Conservation (phyloP, 257 asterid genomes). For the Solanum arcanum region DNA sequence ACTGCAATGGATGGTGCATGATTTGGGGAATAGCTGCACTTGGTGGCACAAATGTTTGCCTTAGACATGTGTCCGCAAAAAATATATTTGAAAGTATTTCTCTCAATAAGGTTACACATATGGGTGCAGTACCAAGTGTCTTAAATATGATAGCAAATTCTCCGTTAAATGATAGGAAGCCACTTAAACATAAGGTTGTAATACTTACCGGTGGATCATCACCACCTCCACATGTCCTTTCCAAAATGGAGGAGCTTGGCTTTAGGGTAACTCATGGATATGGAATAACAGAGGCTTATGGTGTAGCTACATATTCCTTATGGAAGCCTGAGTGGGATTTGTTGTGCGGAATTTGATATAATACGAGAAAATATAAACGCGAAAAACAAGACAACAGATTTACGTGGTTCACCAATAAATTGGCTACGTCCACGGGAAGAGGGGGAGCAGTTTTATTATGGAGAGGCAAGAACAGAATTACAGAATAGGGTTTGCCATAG, state of each 20-base stretch:
- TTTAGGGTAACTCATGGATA: constrained; percentile 10
- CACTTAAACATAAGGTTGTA: constrained; percentile 15
- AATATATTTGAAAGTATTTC: constrained; percentile 3
- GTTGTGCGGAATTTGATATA: too few species aligned
- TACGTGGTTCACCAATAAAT: too few species aligned
- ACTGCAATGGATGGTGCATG: constrained; percentile 27
- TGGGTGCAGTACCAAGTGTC: constrained; percentile 24
- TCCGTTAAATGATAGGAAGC: background rate
- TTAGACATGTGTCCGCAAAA: constrained; percentile 8
- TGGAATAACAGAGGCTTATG: constrained; percentile 10
- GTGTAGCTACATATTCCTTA: constrained; percentile 10
- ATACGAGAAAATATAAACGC: too few species aligned
- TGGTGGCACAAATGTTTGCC: constrained; percentile 24
- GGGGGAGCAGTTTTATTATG: too few species aligned
- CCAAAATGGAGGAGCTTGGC: constrained; percentile 20
- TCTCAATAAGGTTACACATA: constrained; percentile 16
- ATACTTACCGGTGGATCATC: constrained; percentile 24
- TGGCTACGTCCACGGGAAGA: too few species aligned
- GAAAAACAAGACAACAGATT: too few species aligned
- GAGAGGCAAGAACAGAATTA: too few species aligned
- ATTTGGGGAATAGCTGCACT: constrained; percentile 20
- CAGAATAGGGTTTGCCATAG: too few species aligned
- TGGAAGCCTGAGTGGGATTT: constrained; percentile 33
- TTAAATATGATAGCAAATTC: constrained; percentile 17
- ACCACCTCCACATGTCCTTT: constrained; percentile 18